Evolutionary conservation across 495 filamentous ascomycete genomes (phyloP).

Genomic region (Cryomyces antarcticus): DNA sequence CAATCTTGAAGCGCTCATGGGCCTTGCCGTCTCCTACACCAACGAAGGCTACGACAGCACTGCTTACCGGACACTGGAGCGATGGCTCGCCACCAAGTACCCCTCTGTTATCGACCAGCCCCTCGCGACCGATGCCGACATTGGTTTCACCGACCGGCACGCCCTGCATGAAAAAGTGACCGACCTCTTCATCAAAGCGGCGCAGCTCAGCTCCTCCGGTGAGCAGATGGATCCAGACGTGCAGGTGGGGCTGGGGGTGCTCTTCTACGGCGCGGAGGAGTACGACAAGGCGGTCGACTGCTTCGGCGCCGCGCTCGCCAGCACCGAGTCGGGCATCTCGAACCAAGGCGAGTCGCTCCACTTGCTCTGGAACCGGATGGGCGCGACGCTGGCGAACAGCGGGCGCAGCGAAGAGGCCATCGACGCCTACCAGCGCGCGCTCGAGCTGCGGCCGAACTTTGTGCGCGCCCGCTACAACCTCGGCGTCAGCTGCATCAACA

Average conservation of each 20-base stretch:
- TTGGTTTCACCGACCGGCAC: conserved; percentile 84
- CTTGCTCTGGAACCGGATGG: conserved; percentile 93
- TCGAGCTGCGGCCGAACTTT: conserved; percentile 80
- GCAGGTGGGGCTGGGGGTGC: conserved; percentile 87
- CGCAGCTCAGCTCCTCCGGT: conserved; percentile 72
- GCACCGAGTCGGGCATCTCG: conserved; percentile 52
- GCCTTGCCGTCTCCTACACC: conserved; percentile 89
- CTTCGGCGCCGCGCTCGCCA: conserved; percentile 74
- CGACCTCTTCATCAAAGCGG: conserved; percentile 73
- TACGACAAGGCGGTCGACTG: conserved; percentile 98
- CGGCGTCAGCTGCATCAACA: conserved; percentile 92
- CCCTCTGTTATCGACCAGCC: conserved; percentile 45
- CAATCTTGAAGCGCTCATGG: conserved; percentile 83
- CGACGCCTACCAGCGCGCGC: conserved; percentile 80
- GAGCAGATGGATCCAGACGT: conserved; percentile 93
- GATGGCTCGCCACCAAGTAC: conserved; percentile 88
- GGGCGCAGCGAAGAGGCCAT: conserved; percentile 89
- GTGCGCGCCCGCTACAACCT: conserved; percentile 94
- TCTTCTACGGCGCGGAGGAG: conserved; percentile 95
- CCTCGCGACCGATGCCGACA: conserved; percentile 46
- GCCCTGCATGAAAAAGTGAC: conserved; percentile 79
- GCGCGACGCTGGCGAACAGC: conserved; percentile 87
- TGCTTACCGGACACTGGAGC: conserved; percentile 89
- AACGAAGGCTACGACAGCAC: conserved; percentile 97
- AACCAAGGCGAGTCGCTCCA: conserved; percentile 66